Evolutionary conservation across 1,284 basidiomycete species (phyloP).

Genomic region (Cerioporus squamosus): DNA sequence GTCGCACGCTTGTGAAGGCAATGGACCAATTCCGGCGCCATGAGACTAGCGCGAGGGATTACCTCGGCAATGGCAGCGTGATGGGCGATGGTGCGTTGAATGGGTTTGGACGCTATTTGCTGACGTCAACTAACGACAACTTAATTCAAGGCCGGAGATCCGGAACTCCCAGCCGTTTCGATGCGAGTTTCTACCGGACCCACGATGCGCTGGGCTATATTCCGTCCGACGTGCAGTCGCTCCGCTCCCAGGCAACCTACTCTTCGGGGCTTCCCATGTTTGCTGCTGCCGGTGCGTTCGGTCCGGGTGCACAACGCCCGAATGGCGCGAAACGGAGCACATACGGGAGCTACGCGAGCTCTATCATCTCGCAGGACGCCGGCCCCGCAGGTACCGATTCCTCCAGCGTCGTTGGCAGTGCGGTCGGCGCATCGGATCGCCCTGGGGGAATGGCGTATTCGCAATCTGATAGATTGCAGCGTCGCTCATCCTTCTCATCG

Average conservation of each 20-base stretch:
- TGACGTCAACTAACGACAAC: slow-evolving; percentile 28
- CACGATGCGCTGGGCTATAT: slow-evolving; percentile 96
- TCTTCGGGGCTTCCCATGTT: slow-evolving; percentile 90
- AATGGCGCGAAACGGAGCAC: slow-evolving; percentile 72
- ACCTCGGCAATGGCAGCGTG: slow-evolving; percentile 47
- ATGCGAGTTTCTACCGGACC: slow-evolving; percentile 92
- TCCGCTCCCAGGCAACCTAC: slow-evolving; percentile 93
- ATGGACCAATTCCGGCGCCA: slow-evolving; percentile 92
- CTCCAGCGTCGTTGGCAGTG: slow-evolving; percentile 62
- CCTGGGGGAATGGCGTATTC: slow-evolving; percentile 76
- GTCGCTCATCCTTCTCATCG: slow-evolving; percentile 75
- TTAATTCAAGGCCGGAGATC: slow-evolving; percentile 56
- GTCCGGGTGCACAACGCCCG: slow-evolving; percentile 62
- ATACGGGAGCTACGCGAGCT: slow-evolving; percentile 87
- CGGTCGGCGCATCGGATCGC: slow-evolving; percentile 46
- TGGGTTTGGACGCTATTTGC: slow-evolving; percentile 13
- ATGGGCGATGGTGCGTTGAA: slow-evolving; percentile 49
- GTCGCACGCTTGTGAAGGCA: slow-evolving; percentile 82
- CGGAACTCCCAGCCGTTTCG: slow-evolving; percentile 90
- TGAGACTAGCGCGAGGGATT: slow-evolving; percentile 84
- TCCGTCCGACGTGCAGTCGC: slow-evolving; percentile 91
- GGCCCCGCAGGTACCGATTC: slow-evolving; percentile 64
- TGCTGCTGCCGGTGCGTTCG: slow-evolving; percentile 69
- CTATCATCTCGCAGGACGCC: slow-evolving; percentile 89
- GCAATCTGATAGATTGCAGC: slow-evolving; percentile 74